phyloP scores from a whole-genome alignment of 495 filamentous ascomycete species.

The Clavariopsis aquatica region DNA sequence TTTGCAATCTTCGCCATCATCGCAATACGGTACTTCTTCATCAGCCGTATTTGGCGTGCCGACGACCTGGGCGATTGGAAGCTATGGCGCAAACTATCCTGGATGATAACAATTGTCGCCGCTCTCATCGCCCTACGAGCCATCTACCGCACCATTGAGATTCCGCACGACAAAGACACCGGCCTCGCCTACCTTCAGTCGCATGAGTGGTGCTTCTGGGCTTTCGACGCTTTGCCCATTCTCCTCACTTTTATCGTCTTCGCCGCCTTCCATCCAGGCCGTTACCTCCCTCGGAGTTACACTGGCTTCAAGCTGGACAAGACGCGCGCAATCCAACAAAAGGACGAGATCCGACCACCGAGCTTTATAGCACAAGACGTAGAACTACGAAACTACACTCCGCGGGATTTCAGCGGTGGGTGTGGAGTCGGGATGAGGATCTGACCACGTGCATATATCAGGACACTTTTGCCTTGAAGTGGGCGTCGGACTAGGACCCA shows the following conservation, averaged over 20 bases:
- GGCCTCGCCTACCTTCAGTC: slow-evolving; percentile 20
- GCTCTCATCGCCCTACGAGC: slow-evolving; percentile 29
- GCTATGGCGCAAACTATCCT: slow-evolving; percentile 25
- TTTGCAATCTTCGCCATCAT: slow-evolving; percentile 29
- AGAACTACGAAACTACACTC: slow-evolving; percentile 13
- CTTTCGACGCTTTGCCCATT: slow-evolving; percentile 28
- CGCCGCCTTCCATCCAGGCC: slow-evolving; percentile 18
- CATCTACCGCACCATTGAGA: slow-evolving; percentile 31
- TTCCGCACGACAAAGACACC: slow-evolving; percentile 26
- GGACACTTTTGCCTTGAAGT: too few relatives aligned
- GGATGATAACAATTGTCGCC: slow-evolving; percentile 28
- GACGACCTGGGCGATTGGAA: slow-evolving; percentile 31
- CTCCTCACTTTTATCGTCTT: slow-evolving; percentile 15
- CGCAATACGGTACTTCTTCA: slow-evolving; percentile 23
- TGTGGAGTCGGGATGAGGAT: neutral
- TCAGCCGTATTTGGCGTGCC: slow-evolving; percentile 4
- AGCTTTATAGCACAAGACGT: neutral
- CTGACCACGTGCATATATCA: neutral
- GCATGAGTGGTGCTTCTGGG: slow-evolving; percentile 34
- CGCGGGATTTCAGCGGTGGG: slow-evolving; percentile 20
- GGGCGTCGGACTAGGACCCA: too few relatives aligned
- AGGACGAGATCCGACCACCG: slow-evolving; percentile 22
- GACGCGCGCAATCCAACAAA: slow-evolving; percentile 14
- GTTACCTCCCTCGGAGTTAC: slow-evolving; percentile 26
- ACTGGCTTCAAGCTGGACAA: slow-evolving; percentile 25